These are phyloP conservation scores for Phoma sp. DNA, from an alignment of 2,329 filamentous ascomycete genomes.

Conservation along the genomic window DNA sequence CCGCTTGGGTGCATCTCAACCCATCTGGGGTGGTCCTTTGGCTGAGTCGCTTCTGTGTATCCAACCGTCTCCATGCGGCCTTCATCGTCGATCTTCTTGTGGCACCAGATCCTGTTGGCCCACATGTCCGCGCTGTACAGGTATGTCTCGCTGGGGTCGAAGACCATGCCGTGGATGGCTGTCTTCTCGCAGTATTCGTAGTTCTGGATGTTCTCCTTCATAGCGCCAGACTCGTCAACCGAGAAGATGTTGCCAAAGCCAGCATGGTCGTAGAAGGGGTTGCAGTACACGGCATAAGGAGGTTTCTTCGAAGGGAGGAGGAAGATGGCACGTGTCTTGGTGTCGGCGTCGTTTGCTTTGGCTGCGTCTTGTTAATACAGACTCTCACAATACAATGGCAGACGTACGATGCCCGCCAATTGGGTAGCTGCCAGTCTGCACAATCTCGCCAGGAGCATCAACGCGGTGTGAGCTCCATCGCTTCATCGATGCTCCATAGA, in stretches of 20 bases:
- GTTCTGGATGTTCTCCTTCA: conserved; percentile 73
- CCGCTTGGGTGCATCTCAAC: conserved; percentile 82
- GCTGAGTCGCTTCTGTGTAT: conserved; percentile 72
- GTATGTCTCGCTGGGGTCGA: conserved; percentile 75
- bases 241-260: conserved; percentile 81
- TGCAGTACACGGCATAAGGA: conserved; percentile 85
- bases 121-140: conserved; percentile 81
- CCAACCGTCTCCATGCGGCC: conserved; percentile 74
- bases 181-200: conserved; percentile 74
- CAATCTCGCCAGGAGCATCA: conserved; percentile 76
- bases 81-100: conserved; percentile 70
- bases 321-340: conserved; percentile 90
- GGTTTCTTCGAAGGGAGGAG: conserved; percentile 79
- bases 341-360: conserved; percentile 70
- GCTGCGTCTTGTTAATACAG: conserved; percentile 60
- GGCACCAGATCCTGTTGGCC: conserved; percentile 84
- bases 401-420: conserved; percentile 77
- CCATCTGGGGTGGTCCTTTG: conserved; percentile 84
- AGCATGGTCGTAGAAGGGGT: conserved; percentile 88
- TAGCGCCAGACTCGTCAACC: conserved; percentile 63
- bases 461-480: conserved; percentile 87
- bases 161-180: conserved; percentile 83
- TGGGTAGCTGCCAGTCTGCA: conserved; percentile 74
- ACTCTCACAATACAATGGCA: no score
- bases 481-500: conserved; percentile 93